Evolutionary conservation across 495 filamentous ascomycete species (phyloP), one percentile per base, ranked within the genome.

Genomic region (Mytilinidion resinicola): DNA sequence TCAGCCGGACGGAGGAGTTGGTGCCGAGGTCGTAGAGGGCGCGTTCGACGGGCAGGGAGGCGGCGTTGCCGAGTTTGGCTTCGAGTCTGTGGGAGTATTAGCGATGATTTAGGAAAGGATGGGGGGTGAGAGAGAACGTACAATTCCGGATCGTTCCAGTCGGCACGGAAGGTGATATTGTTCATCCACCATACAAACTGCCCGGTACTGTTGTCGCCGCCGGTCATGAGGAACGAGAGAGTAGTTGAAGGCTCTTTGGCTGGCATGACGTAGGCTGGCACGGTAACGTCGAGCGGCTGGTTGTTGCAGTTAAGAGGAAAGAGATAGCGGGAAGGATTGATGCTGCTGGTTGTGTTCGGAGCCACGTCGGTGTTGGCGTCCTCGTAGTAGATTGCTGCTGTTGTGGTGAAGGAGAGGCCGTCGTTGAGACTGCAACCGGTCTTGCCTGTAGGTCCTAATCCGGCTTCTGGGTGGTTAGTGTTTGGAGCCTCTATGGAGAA

Each of bases 101-200:
- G 25, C 25, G 6, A 30, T 30, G 25, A 30, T 30, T 2, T 3
- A 6, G 25, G 25, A 6, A 30, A 30, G 25, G 25, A 6, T 2
- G 25, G 25, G 25, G 25, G 25, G 25, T 30, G 25, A 6, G n/a
- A 6, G 25, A 42, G 17, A 2, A 4, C 17, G 12, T 14, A 42
- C 39, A 85, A 70, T 9, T 80, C 63, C 0, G 83, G 82, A 20
- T 75, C 56, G 60, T 86, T 84, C 71, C 82, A 86, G 62, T 87
- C 70, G 10, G 72, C 78, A 1, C 77, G 66, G 69, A 80, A 81
- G 6, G 77, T 73, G 0, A 69, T 67, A 34, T 72, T 74, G 69
- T 83, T 80, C 56, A 87, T 78, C n/a, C 67, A 66, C 77, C 78
- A 86, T 11, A 85, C 69, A 8, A 72, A 66, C 25, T 73, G 57